Conservation (phyloP, 148 eudicot genomes). For the Oxyria digyna region DNA sequence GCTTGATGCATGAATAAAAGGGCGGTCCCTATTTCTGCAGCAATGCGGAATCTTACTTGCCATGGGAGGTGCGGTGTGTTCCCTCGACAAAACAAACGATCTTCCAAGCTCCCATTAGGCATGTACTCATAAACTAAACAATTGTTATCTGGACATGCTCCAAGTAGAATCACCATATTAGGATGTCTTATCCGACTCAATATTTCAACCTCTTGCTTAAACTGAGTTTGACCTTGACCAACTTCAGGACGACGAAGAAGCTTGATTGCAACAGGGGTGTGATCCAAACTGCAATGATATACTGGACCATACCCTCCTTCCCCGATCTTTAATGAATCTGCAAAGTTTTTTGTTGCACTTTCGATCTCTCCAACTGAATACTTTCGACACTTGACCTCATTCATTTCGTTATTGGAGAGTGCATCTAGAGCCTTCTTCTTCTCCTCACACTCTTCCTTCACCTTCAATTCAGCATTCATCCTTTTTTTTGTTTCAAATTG, state of each 20-base stretch:
- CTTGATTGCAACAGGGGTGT: slow-evolving; percentile 62
- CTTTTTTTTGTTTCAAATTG: slow-evolving; percentile 26
- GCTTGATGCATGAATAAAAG: slow-evolving; percentile 59
- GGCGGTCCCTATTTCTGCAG: slow-evolving; percentile 54
- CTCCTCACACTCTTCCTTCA: slow-evolving; percentile 19
- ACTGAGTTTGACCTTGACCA: slow-evolving; percentile 70
- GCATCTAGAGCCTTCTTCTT: slow-evolving; percentile 8
- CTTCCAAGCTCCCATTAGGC: slow-evolving; percentile 72
- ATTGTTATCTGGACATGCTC: slow-evolving; percentile 74
- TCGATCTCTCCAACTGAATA: slow-evolving; percentile 61
- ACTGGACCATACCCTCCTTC: slow-evolving; percentile 94
- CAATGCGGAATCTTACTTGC: slow-evolving; percentile 57
- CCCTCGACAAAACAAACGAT: slow-evolving; percentile 31
- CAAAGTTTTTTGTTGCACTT: slow-evolving; percentile 44
- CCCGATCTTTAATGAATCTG: slow-evolving; percentile 48
- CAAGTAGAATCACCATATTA: slow-evolving; percentile 65
- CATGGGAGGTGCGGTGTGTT: slow-evolving; percentile 41
- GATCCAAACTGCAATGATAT: slow-evolving; percentile 49
- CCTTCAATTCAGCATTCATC: slow-evolving; percentile 21
- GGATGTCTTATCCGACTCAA: slow-evolving; percentile 67
- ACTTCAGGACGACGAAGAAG: slow-evolving; percentile 67
- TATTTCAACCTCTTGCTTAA: slow-evolving; percentile 77
- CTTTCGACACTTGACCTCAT: slow-evolving; percentile 33
- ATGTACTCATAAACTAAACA: slow-evolving; percentile 65
- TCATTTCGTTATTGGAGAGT: background rate